Base-by-base conservation (phyloP, 148 eudicot species). In the Vaccinium macrocarpon region DNA sequence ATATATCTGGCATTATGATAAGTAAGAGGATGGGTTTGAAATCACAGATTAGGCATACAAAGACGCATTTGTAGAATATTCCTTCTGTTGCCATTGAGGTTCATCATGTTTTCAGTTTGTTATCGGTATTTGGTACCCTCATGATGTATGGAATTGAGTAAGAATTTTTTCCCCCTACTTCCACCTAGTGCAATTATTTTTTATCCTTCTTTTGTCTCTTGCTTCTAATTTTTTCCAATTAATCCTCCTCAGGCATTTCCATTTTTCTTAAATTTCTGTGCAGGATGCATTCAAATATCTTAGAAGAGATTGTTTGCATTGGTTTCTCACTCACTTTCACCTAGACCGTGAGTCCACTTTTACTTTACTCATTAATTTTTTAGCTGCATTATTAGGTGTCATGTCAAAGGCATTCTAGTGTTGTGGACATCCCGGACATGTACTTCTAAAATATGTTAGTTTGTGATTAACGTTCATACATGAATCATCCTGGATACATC, bases 241-340 rank as follows among this genome's bases (percentile, higher is more conserved):
- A 16, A 75, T 64, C 27, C 29, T 68, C n/a, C n/a, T 55, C 12
- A 38, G 52, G 7, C 13, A 10, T 23, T 74, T 19, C 15, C 71
- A 21, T 56, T 55, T 55, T 71, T 42, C 8, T 71, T 71, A 14
- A 71, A 71, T 71, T 78, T 50, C 19, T 70, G 53, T 91, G 90
- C 96, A 96, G 99, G 99, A 96, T 88, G 98, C 98, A 79, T 96
- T 96, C 82, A 91, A 88, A 77, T 92, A 91, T 83, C 93, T 96
- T 32, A 92, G 92, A 90, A 88, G 95, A 86, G 98, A 96, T 81
- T 94, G 97, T 84, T 91, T 92, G 21, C 93, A 93, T 86, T 96
- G 98, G 98, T 95, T 96, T 90, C 93, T 96, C 76, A 91, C 95
- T 84, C 99, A 96, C 92, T 96, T 96, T 82, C 98, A 96, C 87